Base-by-base conservation (phyloP, 768 basidiomycete species). In the Clitopilus passeckerianus region DNA sequence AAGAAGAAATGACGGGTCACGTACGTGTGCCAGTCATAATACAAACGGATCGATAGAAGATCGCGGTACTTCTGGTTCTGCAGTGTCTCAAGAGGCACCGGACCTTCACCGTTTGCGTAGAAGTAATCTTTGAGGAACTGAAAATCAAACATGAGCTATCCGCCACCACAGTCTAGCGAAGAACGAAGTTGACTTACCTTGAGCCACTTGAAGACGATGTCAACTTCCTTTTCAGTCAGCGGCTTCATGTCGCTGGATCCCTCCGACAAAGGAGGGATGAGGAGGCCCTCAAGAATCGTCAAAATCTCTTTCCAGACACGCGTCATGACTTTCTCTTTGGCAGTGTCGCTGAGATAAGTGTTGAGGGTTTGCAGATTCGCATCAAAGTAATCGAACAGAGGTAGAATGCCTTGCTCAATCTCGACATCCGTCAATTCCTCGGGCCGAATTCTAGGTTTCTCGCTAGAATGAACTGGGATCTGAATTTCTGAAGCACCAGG, bases 201-300 rank as follows among this genome's bases (percentile, higher is more conserved):
- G 57, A 98, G 71, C 93, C 97, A 98, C 71, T 95, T 96, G 77
- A 98, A 93, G n/a, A 95, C 96, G 60, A 98, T 89, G 70, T 98
- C 97, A 35, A 98, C 91, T 75, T 98, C 97, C 74, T 96, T 95
- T 67, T 98, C 97, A 24, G 82, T 87, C 68, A 99, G 71, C 1
- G 95, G 89, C 65, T 91, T 90, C 93, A 98, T 89, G 57, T 94
- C 91, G 46, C 93, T 93, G 9, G 88, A 78, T 16, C 83, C 75
- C 61, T 96, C 93, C 5, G 90, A 91, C 58, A 99, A 72, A 2
- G 95, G 91, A 3, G 97, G 97, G 15, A 98, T 87, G 61, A 98
- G 82, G 64, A 98, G 74, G 9, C 86, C 87, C 68, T 98, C 97
- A 58, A 98, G 82, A 16, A 93, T 83, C 20, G 77, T 78, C 67